phyloP scores from a whole-genome alignment of 148 eudicot genomes.

The Arbutus unedo region DNA sequence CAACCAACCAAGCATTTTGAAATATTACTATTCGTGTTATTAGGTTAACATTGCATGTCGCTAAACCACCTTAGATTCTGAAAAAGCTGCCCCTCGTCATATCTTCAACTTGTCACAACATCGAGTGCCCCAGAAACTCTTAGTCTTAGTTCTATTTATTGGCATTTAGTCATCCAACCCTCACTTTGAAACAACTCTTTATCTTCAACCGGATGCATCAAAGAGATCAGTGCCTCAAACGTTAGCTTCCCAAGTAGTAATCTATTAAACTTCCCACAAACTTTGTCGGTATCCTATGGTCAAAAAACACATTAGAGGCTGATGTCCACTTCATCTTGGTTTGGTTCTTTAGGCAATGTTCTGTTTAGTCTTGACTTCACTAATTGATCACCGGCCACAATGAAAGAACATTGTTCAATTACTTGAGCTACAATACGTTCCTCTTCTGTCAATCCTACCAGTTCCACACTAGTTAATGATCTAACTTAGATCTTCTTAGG shows the following conservation, averaged over 20 bases:
- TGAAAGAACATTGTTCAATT: background rate
- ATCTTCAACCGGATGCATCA: background rate
- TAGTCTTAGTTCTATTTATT: background rate
- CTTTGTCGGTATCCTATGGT: background rate
- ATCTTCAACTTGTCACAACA: background rate
- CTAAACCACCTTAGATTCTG: background rate
- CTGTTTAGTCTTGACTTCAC: background rate
- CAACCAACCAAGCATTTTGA: background rate
- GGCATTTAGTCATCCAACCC: background rate
- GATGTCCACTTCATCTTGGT: background rate
- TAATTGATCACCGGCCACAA: background rate
- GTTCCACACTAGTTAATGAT: background rate
- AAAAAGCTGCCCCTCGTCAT: background rate
- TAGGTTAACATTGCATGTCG: background rate
- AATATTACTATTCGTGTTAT: background rate
- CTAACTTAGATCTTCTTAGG: background rate
- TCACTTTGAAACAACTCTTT: background rate
- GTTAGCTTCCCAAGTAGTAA: background rate
- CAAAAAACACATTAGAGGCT: background rate
- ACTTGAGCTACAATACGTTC: background rate
- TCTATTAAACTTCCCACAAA: background rate
- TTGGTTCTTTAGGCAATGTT: background rate
- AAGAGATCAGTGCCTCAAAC: background rate
- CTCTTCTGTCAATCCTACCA: background rate
- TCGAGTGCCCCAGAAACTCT: background rate